phyloP scores from a whole-genome alignment of 2,329 filamentous ascomycete genomes.

The Alternaria angustiovoidea region DNA sequence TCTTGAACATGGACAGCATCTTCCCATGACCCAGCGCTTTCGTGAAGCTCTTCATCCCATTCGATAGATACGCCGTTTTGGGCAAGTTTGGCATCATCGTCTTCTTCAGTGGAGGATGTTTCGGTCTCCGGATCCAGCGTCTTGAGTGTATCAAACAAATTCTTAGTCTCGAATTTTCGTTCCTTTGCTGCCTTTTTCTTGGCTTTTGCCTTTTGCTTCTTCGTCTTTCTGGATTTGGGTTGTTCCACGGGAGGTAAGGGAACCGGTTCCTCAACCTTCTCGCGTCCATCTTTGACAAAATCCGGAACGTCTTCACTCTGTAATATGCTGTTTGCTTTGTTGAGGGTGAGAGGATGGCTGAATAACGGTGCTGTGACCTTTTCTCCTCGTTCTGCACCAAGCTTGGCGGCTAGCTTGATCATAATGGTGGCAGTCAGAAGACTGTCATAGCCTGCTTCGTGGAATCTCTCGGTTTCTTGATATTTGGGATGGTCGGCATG shows the following conservation, averaged over 20 bases:
- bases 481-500: conserved; percentile 52
- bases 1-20: conserved; percentile 29
- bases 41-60: conserved; percentile 5
- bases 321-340: conserved; percentile 1
- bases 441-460: conserved; percentile 72
- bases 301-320: conserved; percentile 16
- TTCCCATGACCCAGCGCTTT: conserved; percentile 26
- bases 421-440: conserved; percentile 67
- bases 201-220: conserved; percentile 24
- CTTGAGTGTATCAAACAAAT: conserved; percentile 37
- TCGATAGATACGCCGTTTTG: conserved; percentile 3
- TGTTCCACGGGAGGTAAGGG: conserved; percentile 23
- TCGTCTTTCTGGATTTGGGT: neutral
- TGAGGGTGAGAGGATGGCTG: neutral
- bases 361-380: conserved; percentile 2
- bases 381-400: conserved; percentile 50
- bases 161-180: conserved; percentile 34
- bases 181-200: conserved; percentile 20
- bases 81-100: conserved; percentile 9
- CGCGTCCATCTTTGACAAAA: conserved; percentile 24
- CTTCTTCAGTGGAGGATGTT: conserved; percentile 19
- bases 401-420: conserved; percentile 62
- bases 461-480: conserved; percentile 52
- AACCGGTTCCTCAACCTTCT: conserved; percentile 25
- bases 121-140: conserved; percentile 10